Base-by-base conservation (phyloP, 2,329 filamentous ascomycete species). In the Cordyceps fumosorosea region DNA sequence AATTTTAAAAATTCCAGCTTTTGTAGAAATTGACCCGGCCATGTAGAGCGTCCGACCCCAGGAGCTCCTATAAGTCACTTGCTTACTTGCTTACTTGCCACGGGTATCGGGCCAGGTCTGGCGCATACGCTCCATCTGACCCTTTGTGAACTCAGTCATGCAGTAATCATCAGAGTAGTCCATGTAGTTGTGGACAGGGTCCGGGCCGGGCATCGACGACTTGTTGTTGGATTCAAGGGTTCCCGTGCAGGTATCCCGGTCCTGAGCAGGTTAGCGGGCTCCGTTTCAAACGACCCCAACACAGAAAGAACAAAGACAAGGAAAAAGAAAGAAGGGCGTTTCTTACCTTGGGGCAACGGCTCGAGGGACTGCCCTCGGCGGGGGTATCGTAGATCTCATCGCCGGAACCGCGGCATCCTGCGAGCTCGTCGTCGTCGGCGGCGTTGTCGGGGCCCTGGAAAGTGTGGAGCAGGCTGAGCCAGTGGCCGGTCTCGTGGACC, bases 161-260 rank as follows among this genome's bases (percentile, higher is more conserved):
- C 55, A 50, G 3, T 29, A 1, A 22, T 58, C 44, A 7, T 32
- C 8, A 18, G 55, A 77, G 67, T 75, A 75, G 65, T 75, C 72
- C 74, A 76, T 76, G 63, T 72, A 76, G 68, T 76, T 76, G 63
- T 72, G 69, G 63, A 76, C 73, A 47, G 73, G 72, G 59, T 76
- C 74, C 12, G 72, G 45, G 5, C 73, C 73, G 5, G 69, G n/a
- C n/a, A 42, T 48, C 12, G 22, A 48, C 10, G 11, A 12, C 20
- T 11, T 4, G 14, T 48, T 48, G 3, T 48, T 11, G 20, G 22
- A 2, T 7, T 48, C 45, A 1, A 48, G 4, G 22, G 20, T 16
- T 4, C 22, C 22, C 3, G 11, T 48, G 45, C 45, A 48, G 10
- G 44, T 20, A 22, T 47, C 44, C 3, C 44, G 44, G n/a, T n/a